Base-by-base conservation (phyloP, 1,284 basidiomycete species). In the Rhodotorula sp. region DNA sequence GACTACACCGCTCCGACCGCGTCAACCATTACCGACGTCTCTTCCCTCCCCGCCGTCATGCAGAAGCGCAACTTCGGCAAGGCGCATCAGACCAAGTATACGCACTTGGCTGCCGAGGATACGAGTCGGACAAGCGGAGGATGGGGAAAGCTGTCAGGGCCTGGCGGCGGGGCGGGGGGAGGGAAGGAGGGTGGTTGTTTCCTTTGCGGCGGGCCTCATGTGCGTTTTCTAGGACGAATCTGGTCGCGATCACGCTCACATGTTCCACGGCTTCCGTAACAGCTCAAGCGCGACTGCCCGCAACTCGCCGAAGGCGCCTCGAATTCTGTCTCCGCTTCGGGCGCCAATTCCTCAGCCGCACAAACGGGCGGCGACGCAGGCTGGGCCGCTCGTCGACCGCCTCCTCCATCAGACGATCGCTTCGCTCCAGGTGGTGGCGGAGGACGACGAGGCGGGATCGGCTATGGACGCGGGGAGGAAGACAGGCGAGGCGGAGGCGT, bases 31-130 rank as follows among this genome's bases (percentile, higher is more conserved):
- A 71, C 76, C 7, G 94, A 98, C 79, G 87, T 95, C 53, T 88
- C 89, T 11, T 76, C 90, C 72, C 84, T 99, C 52, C 96, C 96
- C 13, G 86, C 90, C 81, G 90, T 97, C 71, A 95, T 99, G 93
- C 96, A 99, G 83, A 93, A 96, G 77, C 89, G 89, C 80, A 89
- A 98, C 82, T 99, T 94, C 80, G 96, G 96, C 59, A 95, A 94
- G 81, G 88, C 90, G 68, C 87, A 91, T 77, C 86, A 91, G 65
- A 94, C 91, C 59, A 95, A 83, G 82, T 99, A 96, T 78, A 98
- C 95, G 27, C 94, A 99, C 82, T 82, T 99, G 75, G 82, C 92
- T 52, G 93, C 94, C 78, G 91, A 99, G 83, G 95, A 99, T 80
- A 99, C 95, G 1, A 91, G 90, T 10, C 81, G 78, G 30, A 76